Conservation (phyloP, 768 basidiomycete species). For the Serendipita sp. region DNA sequence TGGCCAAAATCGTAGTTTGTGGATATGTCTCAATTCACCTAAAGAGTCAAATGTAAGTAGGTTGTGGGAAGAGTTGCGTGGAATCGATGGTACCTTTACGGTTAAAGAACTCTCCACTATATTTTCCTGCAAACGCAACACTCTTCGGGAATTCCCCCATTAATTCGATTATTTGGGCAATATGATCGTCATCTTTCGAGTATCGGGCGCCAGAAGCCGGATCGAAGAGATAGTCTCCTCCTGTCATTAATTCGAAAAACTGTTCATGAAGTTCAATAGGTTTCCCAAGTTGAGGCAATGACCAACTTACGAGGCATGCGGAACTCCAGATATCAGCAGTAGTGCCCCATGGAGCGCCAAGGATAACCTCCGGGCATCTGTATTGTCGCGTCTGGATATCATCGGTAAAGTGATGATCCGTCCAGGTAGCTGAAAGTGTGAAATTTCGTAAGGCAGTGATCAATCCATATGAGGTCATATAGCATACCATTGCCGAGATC, state of each 20-base stretch:
- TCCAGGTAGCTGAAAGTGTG: constrained; percentile 52
- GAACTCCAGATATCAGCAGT: constrained; percentile 97
- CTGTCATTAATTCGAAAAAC: constrained; percentile 91
- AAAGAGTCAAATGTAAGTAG: background rate
- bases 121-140: constrained; percentile 80
- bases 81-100: constrained; percentile 53
- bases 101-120: constrained; percentile 88
- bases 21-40: constrained; percentile 85
- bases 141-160: constrained; percentile 76
- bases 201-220: constrained; percentile 89
- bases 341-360: constrained; percentile 90
- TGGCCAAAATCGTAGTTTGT: constrained; percentile 86
- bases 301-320: constrained; percentile 62
- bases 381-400: constrained; percentile 96
- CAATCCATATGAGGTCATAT: background rate
- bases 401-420: constrained; percentile 94
- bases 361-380: constrained; percentile 90
- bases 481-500: constrained; percentile 84
- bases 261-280: constrained; percentile 16
- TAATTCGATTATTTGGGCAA: constrained; percentile 94
- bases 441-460: background rate
- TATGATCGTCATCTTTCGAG: constrained; percentile 92
- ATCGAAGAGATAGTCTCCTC: constrained; percentile 96
- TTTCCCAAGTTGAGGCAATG: background rate
- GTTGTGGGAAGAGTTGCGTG: background rate